Base-by-base conservation (phyloP, 371 early-diverging fungal species). In the Syncephalastrum sp. region DNA sequence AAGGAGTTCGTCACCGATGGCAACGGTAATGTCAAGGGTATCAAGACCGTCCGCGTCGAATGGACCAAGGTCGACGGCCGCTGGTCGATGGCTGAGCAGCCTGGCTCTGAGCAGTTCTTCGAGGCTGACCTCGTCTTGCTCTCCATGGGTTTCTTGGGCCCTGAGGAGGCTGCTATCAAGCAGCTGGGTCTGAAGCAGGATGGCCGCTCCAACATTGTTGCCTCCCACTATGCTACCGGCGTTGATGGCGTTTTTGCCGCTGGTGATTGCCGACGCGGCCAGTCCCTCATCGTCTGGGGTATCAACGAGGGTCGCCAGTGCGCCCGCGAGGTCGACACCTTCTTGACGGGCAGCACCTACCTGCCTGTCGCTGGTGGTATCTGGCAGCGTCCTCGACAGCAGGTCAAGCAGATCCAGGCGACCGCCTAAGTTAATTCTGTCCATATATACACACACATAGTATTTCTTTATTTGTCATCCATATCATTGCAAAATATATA, bases 71-170 rank as follows among this genome's bases (percentile, higher is more conserved):
- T 74, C 25, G 83, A 74, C 2, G 95, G 94, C 13, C 86, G 86
- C 54, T 97, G 97, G 96, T 51, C 64, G 14, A 95, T 97, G 96
- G 74, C 77, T 54, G 95, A 97, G 74, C 69, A 95, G 24, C 73
- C 84, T 3, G 92, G 90, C 6, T 84, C 91, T 4, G 93, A 93
- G 66, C 77, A 92, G 72, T 83, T 90, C 68, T 91, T 90, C 77
- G 72, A 78, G 59, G 95, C 94, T n/a, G 97, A 97, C 63, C 69
- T 98, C 44, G 91, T 98, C 38, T 74, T 98, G 27, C 69, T 98
- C 29, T 87, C 96, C 21, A 95, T 98, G 96, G 98, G 98, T 45
- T 98, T 98, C 87, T 66, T 94, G 60, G 98, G 97, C 15, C 97
- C 98, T 48, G 97, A 98, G 77, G 86, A 89, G 48, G 85, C 81